phyloP scores from a whole-genome alignment of 2,329 filamentous ascomycete species.

The Exophiala spinifera region DNA sequence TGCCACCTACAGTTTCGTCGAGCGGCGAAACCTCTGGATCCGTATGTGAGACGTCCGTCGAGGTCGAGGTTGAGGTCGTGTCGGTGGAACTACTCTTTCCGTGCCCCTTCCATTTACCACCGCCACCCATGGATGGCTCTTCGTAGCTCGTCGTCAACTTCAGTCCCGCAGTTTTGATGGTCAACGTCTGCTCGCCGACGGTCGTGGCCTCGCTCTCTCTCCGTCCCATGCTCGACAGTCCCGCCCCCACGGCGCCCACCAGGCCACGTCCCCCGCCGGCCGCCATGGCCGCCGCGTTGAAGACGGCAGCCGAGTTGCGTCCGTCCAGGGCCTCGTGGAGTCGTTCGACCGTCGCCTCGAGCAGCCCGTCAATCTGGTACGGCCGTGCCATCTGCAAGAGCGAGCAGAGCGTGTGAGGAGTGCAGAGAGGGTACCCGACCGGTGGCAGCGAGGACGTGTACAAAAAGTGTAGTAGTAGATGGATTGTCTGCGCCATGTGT shows the following conservation, averaged over 20 bases:
- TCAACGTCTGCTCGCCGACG: slow-evolving; percentile 10
- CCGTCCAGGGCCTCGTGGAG: slow-evolving; percentile 87
- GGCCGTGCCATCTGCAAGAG: slow-evolving; percentile 88
- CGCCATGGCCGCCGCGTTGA: slow-evolving; percentile 97
- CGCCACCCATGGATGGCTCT: slow-evolving; percentile 2
- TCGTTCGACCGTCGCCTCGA: slow-evolving; percentile 89
- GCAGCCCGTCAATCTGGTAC: slow-evolving; percentile 85
- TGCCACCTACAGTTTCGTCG: slow-evolving; percentile 9
- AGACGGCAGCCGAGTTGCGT: slow-evolving; percentile 91
- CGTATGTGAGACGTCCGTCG: slow-evolving; percentile 27
- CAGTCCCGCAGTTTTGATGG: slow-evolving; percentile 12
- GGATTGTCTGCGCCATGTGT: slow-evolving; percentile 83
- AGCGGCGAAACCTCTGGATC: slow-evolving; percentile 22
- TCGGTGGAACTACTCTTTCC: slow-evolving; percentile 26
- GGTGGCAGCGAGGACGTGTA: slow-evolving; percentile 88
- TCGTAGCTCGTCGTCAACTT: slow-evolving; percentile 17
- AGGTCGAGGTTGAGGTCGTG: slow-evolving; percentile 25
- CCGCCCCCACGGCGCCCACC: slow-evolving; percentile 59
- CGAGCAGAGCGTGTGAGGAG: slow-evolving; percentile 92
- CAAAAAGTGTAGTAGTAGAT: slow-evolving; percentile 85
- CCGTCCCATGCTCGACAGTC: slow-evolving; percentile 42
- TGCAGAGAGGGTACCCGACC: slow-evolving; percentile 73
- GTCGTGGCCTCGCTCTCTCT: slow-evolving; percentile 26
- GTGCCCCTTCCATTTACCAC: slow-evolving; percentile 20
- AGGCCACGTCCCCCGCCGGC: slow-evolving; percentile 87